Percentiles rank a stretch among this genome's conserved stretches.
Evolutionary conservation across 73 alveolate species (phyloP).

Genomic region (Blepharisma stoltei): DNA sequence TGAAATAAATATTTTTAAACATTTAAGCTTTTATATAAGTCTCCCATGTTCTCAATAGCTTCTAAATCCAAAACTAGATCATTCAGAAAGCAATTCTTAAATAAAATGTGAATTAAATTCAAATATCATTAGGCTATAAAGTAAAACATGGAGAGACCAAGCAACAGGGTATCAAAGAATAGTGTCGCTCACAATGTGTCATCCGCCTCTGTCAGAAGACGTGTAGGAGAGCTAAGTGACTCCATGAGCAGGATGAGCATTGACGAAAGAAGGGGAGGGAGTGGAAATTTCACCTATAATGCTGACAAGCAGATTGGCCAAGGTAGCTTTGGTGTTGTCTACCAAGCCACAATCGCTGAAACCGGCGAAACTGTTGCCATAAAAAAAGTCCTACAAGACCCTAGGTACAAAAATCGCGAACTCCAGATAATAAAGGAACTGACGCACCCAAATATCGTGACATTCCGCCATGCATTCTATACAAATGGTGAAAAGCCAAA

Average conservation of each 20-base stretch:
- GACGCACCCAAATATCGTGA: slow-evolving; percentile 83
- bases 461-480: slow-evolving; percentile 81
- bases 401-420: slow-evolving; percentile 88
- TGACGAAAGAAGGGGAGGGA: neutral
- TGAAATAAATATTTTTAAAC: too few relatives aligned
- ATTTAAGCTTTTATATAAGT: too few relatives aligned
- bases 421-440: slow-evolving; percentile 90
- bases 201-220: neutral
- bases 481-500: slow-evolving; percentile 84
- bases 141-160: too few relatives aligned
- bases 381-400: slow-evolving; percentile 90
- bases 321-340: slow-evolving; percentile 87
- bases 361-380: slow-evolving; percentile 91
- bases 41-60: too few relatives aligned
- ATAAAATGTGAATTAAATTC: too few relatives aligned
- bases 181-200: neutral
- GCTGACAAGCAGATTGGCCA: slow-evolving; percentile 86
- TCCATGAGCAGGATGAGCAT: neutral
- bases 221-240: slow-evolving; percentile 23
- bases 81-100: too few relatives aligned
- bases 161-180: neutral
- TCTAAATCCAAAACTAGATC: too few relatives aligned
- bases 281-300: slow-evolving; percentile 56
- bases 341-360: slow-evolving; percentile 77
- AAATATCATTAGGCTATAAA: too few relatives aligned